Conservation (phyloP, 768 basidiomycete species). For the Candolleomyces efflorescens region DNA sequence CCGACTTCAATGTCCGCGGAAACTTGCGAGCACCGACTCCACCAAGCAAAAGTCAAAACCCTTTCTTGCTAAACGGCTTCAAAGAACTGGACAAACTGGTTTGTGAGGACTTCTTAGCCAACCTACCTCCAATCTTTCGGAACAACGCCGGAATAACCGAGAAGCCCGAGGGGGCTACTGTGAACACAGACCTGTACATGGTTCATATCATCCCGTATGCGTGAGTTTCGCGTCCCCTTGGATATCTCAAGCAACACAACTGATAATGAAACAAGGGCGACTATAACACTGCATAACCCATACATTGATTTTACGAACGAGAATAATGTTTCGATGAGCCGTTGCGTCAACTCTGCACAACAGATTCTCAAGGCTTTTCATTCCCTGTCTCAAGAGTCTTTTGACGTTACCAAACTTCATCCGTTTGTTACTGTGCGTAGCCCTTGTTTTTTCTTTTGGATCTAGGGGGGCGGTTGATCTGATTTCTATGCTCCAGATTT, state of each 20-base stretch:
- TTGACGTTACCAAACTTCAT: constrained; percentile 76
- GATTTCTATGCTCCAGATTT: constrained; percentile 50
- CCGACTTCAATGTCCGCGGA: constrained; percentile 78
- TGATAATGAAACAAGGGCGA: constrained; percentile 49
- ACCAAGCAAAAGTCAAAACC: constrained; percentile 69
- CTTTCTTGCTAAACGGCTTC: constrained; percentile 65
- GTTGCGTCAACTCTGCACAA: constrained; percentile 74
- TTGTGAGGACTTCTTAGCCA: constrained; percentile 61
- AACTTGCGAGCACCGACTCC: constrained; percentile 64
- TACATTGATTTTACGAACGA: constrained; percentile 74
- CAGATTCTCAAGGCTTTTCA: constrained; percentile 74
- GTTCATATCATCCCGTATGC: constrained; percentile 84
- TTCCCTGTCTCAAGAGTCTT: constrained; percentile 73
- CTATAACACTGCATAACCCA: constrained; percentile 82
- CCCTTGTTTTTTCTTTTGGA: neutral
- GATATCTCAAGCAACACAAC: constrained; percentile 1
- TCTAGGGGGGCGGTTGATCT: neutral
- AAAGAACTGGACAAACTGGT: constrained; percentile 67
- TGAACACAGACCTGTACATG: constrained; percentile 86
- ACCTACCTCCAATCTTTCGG: constrained; percentile 63
- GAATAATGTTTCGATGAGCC: constrained; percentile 58
- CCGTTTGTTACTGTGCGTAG: constrained; percentile 72
- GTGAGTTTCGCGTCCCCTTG: constrained; percentile 40
- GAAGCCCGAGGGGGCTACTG: constrained; percentile 47
- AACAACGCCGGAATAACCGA: constrained; percentile 61